Evolutionary conservation across 148 eudicot species (phyloP).

Genomic region (Fallopia convolvulus): DNA sequence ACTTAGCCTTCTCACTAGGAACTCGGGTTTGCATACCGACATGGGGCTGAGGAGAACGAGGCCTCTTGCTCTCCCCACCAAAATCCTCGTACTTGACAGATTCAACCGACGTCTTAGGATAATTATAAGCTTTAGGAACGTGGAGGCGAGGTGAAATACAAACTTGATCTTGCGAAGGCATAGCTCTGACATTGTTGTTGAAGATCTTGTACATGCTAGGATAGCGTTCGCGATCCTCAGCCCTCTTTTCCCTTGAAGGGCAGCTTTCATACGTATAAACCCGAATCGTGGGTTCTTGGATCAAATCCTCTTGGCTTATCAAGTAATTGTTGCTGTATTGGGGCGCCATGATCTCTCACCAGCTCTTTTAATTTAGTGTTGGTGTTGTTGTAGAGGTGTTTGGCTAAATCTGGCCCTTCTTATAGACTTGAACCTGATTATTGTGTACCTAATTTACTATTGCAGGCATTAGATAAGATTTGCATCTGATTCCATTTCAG

Average conservation of each 20-base stretch:
- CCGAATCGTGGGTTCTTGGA: not conserved
- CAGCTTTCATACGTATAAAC: not conserved
- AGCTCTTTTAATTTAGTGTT: not conserved
- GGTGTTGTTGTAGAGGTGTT: not conserved
- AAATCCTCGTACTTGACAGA: not conserved
- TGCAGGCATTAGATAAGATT: not conserved
- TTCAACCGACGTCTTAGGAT: not conserved
- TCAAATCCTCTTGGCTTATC: not conserved
- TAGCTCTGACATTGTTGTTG: not conserved
- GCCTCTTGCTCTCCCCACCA: not conserved
- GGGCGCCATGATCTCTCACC: not conserved
- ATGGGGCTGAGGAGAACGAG: not conserved
- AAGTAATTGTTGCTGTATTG: not conserved
- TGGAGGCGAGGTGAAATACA: no score
- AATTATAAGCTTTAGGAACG: no score
- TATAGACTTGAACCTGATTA: not conserved
- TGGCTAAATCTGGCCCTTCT: not conserved
- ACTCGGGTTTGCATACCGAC: no score
- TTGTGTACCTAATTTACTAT: not conserved
- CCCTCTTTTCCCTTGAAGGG: not conserved
- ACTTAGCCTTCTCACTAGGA: no score
- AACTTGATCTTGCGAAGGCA: no score
- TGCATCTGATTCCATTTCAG: not conserved
- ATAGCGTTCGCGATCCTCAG: not conserved
- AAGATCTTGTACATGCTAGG: slow-evolving; percentile 1